A percentile compares a stretch with the other conserved stretches of the same genome.
Evolutionary conservation across 768 basidiomycete genomes (phyloP).

Genomic region (Lentinus tigrinus): DNA sequence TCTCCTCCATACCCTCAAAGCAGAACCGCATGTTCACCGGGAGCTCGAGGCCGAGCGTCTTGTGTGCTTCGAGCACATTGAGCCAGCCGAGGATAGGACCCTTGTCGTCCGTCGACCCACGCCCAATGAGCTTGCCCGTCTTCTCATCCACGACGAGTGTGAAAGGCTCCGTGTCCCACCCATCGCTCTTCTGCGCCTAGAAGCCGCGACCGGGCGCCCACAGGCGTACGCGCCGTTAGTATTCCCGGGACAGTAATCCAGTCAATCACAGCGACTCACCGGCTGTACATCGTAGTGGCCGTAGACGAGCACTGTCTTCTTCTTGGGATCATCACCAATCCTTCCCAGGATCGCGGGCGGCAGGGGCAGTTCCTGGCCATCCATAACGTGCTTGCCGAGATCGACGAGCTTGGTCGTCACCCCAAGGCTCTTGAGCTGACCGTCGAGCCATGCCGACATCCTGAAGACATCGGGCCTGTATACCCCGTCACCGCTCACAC

Average conservation of each 20-base stretch:
- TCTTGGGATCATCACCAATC: constrained; percentile 79
- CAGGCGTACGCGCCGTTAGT: background rate
- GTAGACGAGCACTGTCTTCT: constrained; percentile 93
- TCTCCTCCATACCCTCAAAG: constrained; percentile 99
- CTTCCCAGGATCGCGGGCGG: constrained; percentile 84
- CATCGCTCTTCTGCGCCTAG: constrained; percentile 57
- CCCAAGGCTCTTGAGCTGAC: constrained; percentile 72
- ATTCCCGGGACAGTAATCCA: too few species aligned
- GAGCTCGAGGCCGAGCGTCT: constrained; percentile 59
- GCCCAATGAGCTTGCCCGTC: constrained; percentile 69
- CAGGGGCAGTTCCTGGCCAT: constrained; percentile 68
- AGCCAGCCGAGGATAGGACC: constrained; percentile 88
- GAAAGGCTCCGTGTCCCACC: constrained; percentile 90
- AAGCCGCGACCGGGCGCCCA: background rate
- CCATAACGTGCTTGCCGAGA: constrained; percentile 73
- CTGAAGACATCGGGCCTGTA: constrained; percentile 74
- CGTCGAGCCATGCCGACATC: constrained; percentile 85
- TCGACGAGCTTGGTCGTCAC: constrained; percentile 73
- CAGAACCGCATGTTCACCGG: constrained; percentile 90
- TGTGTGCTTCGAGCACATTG: constrained; percentile 85
- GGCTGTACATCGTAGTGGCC: constrained; percentile 97
- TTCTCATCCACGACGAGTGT: constrained; percentile 55
- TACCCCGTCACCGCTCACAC: constrained; percentile 69
- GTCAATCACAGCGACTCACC: constrained; percentile 37
- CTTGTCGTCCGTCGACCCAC: constrained; percentile 90